Base-by-base conservation (phyloP, 148 eudicot species). In the Camellia sinensis region DNA sequence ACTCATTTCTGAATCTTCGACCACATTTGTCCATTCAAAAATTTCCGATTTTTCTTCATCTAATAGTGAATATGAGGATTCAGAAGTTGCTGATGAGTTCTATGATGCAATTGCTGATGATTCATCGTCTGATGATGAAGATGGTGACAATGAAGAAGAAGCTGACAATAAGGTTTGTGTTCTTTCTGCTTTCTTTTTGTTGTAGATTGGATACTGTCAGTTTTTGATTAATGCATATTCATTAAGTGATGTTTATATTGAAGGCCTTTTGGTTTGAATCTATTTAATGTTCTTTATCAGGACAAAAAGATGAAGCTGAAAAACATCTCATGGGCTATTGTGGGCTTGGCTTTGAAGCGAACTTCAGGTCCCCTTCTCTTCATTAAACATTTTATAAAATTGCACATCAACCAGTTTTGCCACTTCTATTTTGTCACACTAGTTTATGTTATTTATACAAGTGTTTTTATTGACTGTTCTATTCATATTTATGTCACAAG, bases 51-150 rank as follows among this genome's bases (percentile, higher is more conserved):
- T 64, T 76, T 86, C 90, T 78, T 81, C 79, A 73, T 85, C 94
- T 14, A 82, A 66, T 79, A 78, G 85, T 78, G 93, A 91, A 56
- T 71, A 80, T 82, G 93, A 91, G 37, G 91, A 88, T 73, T 71
- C 80, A 29, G 85, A 81, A 78, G 82, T 22, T 57, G 87, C 86
- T 66, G 98, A 95, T 68, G 91, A 93, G 80, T 95, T 93, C 82
- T 91, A 95, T 83, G 98, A 93, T 88, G 97, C 96, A 63, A 85
- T 91, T 85, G 85, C 87, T 71, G 81, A 84, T 62, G 95, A 89
- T 68, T 89, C 94, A 41, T 87, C 89, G 1, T 87, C 91, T 67
- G 87, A 80, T 41, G 95, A 90, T 78, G 98, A 93, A 0, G 92
- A 90, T 48, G 81, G 87, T 80, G 91, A 88, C 66, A 80, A 80